Base-by-base conservation (phyloP, 2,329 filamentous ascomycete genomes). In the Trichoderma koningii region DNA sequence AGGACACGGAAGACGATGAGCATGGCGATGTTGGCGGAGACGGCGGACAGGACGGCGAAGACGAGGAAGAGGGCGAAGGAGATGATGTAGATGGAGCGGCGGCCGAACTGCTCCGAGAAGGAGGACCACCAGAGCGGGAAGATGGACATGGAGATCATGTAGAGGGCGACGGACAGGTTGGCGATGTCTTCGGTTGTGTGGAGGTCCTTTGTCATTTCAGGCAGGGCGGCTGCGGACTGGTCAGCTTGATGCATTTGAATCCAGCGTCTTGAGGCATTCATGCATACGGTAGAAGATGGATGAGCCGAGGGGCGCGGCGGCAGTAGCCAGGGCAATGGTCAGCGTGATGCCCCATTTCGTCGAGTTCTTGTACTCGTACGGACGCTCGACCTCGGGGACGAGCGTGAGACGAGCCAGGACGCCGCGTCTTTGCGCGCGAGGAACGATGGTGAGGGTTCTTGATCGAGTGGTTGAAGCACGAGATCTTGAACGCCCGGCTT, bases 121-220 rank as follows among this genome's bases (percentile, higher is more conserved):
- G 88, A 89, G 1, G 89, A 92, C 90, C 90, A 95, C 91, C 91
- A 95, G 0, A 96, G 81, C 0, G 92, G 92, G 69, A 93, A 94
- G 51, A 95, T 91, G 63, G 87, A 86, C 90, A 95, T 92, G 70
- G 85, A 81, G 5, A 95, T 81, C 90, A 95, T 92, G 74, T 93
- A 95, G 65, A 94, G 76, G 0, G 91, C 89, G 0, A 95, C 85
- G 0, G 89, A 89, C 65, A 95, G 73, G 74, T 95, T 96, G 63
- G 88, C 87, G 17, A 91, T 78, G 1, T 90, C 89, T 15, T 85
- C 76, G 0, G 84, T 83, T 14, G 87, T 82, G 68, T 88, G 69
- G 50, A 95, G 80, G 23, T 90, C 86, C 4, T 72, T 71, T 0
- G 87, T 79, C 64, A 95, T 85, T 48, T 89, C 80, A 1, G 83